Percentiles rank a stretch among this genome's conserved stretches.
Conservation (phyloP, 2,329 filamentous ascomycete species). For the Grosmannia penicillata region DNA sequence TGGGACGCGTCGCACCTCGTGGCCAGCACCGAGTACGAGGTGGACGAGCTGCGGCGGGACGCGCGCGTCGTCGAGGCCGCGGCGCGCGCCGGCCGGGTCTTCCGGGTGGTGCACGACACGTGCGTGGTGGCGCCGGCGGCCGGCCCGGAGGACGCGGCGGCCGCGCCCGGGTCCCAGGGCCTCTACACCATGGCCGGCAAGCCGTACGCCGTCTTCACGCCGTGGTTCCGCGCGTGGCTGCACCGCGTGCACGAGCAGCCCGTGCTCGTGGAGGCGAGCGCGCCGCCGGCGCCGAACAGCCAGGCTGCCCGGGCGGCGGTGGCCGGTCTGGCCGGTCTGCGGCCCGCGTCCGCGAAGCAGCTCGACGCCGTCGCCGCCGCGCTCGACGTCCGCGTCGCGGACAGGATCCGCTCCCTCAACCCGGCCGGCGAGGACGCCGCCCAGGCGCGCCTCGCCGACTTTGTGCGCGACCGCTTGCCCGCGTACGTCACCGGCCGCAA, state of each 20-base stretch:
- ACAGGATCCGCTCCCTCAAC: slow-evolving; percentile 45
- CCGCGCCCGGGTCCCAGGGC: too few species aligned
- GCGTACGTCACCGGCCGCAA: slow-evolving; percentile 37
- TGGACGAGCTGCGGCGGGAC: slow-evolving; percentile 75
- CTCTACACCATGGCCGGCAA: slow-evolving; percentile 55
- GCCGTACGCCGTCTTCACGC: slow-evolving; percentile 73
- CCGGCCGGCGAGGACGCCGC: slow-evolving; percentile 43
- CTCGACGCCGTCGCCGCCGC: slow-evolving; percentile 43
- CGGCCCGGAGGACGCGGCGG: too few species aligned
- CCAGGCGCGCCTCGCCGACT: slow-evolving; percentile 44
- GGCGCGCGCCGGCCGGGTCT: slow-evolving; percentile 47
- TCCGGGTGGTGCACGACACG: slow-evolving; percentile 65
- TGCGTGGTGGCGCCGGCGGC: slow-evolving; percentile 63
- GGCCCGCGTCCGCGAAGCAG: too few species aligned
- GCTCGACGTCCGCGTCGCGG: slow-evolving; percentile 43
- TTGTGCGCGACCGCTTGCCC: slow-evolving; percentile 48
- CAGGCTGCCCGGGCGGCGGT: slow-evolving; percentile 60
- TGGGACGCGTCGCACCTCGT: slow-evolving; percentile 68
- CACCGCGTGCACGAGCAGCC: slow-evolving; percentile 56
- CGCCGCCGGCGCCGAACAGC: slow-evolving; percentile 32
- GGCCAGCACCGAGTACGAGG: slow-evolving; percentile 81
- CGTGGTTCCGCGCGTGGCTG: slow-evolving; percentile 70
- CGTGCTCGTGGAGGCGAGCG: slow-evolving; percentile 29
- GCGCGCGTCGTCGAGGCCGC: slow-evolving; percentile 45
- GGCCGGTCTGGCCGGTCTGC: too few species aligned